Base-by-base conservation (phyloP, 495 filamentous ascomycete genomes). In the Trichoderma asperelloides region DNA sequence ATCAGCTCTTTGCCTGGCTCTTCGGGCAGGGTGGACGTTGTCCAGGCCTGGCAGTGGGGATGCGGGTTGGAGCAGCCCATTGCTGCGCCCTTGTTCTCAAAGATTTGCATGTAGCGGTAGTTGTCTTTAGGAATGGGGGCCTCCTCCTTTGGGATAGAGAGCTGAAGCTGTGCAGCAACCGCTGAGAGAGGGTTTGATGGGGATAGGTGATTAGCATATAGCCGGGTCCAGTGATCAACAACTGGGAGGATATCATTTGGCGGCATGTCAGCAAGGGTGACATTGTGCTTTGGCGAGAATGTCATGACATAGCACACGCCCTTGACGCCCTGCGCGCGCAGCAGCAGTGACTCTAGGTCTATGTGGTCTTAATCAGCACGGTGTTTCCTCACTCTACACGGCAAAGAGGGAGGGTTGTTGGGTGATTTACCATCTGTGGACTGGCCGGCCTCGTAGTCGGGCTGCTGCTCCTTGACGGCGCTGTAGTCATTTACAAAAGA, bases 41-140 rank as follows among this genome's bases (percentile, higher is more conserved):
- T 95, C 95, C 95, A 98, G 69, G 96, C 85, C 74, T 98, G 95
- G 63, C 95, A 93, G 77, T 98, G 95, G 0, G 95, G 95, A 78
- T 98, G 95, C 8, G 95, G 96, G 76, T 98, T 98, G 2, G 95
- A 98, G 83, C 95, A 98, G 39, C 95, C 95, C 95, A 98, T 98
- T 5, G 95, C 91, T 0, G 91, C 88, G 62, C 95, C 95, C 80
- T 98, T 98, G 81, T 98, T 98, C 78, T 98, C 95, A 69, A 98
- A 98, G 70, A 98, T 97, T 77, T 98, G 95, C 93, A 98, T 97
- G 77, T 96, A 98, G 62, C 88, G 86, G 72, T 96, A 92, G 76
- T 97, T 93, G 66, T 89, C 84, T 62, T 85, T 87, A 7, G 92
- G 87, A 25, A 51, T 23, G 25, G 64, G 64, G 27, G 64, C 64